phyloP scores from a whole-genome alignment of 2,329 filamentous ascomycete species.

The Pyricularia grisea region DNA sequence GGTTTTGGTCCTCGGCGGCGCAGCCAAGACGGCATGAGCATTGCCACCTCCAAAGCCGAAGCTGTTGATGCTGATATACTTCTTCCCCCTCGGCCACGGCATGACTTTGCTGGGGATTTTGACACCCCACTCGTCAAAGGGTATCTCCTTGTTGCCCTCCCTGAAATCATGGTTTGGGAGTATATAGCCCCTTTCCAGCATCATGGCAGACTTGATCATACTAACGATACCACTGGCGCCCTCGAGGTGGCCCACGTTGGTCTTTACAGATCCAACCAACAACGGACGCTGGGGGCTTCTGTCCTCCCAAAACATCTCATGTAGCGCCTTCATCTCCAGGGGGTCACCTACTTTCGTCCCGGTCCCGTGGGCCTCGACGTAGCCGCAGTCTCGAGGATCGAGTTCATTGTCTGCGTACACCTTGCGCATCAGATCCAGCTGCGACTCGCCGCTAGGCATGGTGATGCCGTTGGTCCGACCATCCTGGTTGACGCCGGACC shows the following conservation, averaged over 20 bases:
- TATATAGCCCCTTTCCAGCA: slow-evolving; percentile 32
- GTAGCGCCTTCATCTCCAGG: slow-evolving; percentile 20
- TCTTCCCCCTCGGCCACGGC: slow-evolving; percentile 9
- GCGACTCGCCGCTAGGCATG: slow-evolving; percentile 5
- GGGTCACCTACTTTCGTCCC: slow-evolving; percentile 28
- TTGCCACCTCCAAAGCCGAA: slow-evolving; percentile 38
- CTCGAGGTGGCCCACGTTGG: slow-evolving; percentile 19
- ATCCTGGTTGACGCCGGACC: slow-evolving; percentile 8
- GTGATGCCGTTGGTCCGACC: slow-evolving; percentile 9
- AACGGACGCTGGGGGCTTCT: slow-evolving; percentile 7
- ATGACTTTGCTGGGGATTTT: slow-evolving; percentile 8
- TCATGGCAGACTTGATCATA: slow-evolving; percentile 29
- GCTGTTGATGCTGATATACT: slow-evolving; percentile 24
- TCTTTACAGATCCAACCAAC: slow-evolving; percentile 7
- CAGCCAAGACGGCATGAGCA: slow-evolving; percentile 29
- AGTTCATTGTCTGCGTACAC: slow-evolving; percentile 5
- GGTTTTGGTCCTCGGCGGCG: slow-evolving; percentile 4
- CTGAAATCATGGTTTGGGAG: slow-evolving; percentile 31
- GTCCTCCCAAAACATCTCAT: slow-evolving; percentile 13
- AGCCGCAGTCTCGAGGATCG: slow-evolving; percentile 14
- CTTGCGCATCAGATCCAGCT: slow-evolving; percentile 5
- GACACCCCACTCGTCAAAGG: slow-evolving; percentile 12
- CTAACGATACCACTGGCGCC: slow-evolving; percentile 26
- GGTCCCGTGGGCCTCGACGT: slow-evolving; percentile 29
- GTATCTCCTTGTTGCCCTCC: slow-evolving; percentile 20